A percentile compares a stretch with the other conserved stretches of the same genome.
phyloP scores from a whole-genome alignment of 2,329 filamentous ascomycete genomes.

The Biscogniauxia sp. region DNA sequence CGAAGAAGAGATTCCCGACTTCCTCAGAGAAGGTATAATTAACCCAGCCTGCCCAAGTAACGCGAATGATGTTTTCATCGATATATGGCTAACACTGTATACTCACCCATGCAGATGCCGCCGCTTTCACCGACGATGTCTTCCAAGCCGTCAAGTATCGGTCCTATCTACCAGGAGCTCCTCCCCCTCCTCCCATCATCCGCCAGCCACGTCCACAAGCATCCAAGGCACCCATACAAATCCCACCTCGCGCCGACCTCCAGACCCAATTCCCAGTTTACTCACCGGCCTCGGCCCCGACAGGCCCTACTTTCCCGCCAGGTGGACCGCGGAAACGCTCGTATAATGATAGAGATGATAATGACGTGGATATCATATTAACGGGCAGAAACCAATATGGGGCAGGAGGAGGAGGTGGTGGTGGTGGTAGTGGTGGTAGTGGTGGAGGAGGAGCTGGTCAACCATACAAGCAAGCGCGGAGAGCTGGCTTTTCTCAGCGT shows the following conservation, averaged over 20 bases:
- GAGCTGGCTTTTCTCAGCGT: constrained; percentile 38
- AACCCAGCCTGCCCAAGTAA: neutral
- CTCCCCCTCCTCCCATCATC: constrained; percentile 38
- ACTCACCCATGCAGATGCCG: constrained; percentile 44
- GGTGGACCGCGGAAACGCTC: constrained; percentile 50
- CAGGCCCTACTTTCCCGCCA: constrained; percentile 14
- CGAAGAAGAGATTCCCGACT: constrained; percentile 71
- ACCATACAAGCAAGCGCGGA: constrained; percentile 58
- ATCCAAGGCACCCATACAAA: constrained; percentile 12
- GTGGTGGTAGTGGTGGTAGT: no score
- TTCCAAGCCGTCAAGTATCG: constrained; percentile 64
- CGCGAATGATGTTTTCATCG: neutral
- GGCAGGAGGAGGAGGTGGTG: constrained; percentile 28
- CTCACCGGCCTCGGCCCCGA: constrained; percentile 8
- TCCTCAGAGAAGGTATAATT: constrained; percentile 62
- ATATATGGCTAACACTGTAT: no score
- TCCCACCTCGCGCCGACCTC: constrained; percentile 16
- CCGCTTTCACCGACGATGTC: constrained; percentile 67
- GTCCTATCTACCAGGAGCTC: constrained; percentile 57
- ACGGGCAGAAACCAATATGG: constrained; percentile 20
- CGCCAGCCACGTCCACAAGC: constrained; percentile 1
- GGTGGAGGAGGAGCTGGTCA: constrained; percentile 36
- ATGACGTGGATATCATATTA: constrained; percentile 35
- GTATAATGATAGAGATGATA: constrained; percentile 52
- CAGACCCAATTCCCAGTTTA: constrained; percentile 16